Conservation (phyloP, 495 filamentous ascomycete species). For the Xylaria acuta region DNA sequence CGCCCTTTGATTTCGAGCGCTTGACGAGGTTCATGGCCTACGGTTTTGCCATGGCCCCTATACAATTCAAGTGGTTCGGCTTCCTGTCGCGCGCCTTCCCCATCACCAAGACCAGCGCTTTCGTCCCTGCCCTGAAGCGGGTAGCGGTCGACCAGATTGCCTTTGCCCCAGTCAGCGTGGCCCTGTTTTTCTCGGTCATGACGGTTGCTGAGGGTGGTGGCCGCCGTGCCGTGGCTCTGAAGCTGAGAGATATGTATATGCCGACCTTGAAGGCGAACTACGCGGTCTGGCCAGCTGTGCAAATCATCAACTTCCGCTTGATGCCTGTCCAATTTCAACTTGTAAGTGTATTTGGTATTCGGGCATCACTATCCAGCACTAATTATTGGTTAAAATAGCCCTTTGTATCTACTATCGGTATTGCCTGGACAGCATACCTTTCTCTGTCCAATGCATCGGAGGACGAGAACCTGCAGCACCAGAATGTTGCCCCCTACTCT, state of each 20-base stretch:
- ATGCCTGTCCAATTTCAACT: constrained; percentile 97
- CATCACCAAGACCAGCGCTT: constrained; percentile 75
- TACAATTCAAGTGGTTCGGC: constrained; percentile 97
- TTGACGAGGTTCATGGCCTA: constrained; percentile 94
- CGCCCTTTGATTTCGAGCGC: constrained; percentile 94
- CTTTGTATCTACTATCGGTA: constrained; percentile 95
- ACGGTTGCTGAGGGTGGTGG: constrained; percentile 95
- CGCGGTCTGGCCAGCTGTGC: constrained; percentile 93
- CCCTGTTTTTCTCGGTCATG: constrained; percentile 94
- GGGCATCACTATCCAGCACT: constrained; percentile 11
- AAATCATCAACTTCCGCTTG: constrained; percentile 95
- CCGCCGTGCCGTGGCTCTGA: constrained; percentile 75
- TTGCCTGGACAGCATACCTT: constrained; percentile 99
- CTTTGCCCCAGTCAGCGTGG: constrained; percentile 90
- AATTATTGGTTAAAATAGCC: constrained; percentile 62
- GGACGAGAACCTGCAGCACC: constrained; percentile 49
- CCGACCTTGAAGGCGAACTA: constrained; percentile 96
- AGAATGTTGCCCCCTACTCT: constrained; percentile 38
- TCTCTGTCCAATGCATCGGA: constrained; percentile 92
- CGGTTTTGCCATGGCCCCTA: constrained; percentile 91
- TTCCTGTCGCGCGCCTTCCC: constrained; percentile 87
- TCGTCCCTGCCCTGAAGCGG: constrained; percentile 81
- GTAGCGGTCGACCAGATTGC: constrained; percentile 94
- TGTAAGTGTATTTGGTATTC: constrained; percentile 62
- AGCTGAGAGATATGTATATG: constrained; percentile 91